Base-by-base conservation (phyloP, 2,329 filamentous ascomycete genomes). In the Aspergillus ochraceoroseus region DNA sequence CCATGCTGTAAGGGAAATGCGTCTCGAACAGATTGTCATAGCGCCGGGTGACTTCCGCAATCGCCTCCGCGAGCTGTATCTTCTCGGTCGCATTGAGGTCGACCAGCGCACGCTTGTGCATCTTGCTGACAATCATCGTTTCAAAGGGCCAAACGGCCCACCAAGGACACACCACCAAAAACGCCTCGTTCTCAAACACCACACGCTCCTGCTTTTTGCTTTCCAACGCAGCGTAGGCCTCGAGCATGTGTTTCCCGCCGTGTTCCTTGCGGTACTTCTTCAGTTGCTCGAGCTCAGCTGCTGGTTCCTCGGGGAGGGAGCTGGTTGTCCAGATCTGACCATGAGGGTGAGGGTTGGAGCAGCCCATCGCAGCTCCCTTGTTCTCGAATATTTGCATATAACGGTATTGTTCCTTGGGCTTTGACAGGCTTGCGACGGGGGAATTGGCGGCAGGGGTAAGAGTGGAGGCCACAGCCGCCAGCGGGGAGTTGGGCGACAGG, bases 341-440 rank as follows among this genome's bases (percentile, higher is more conserved):
- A 67, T 98, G 92, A 0, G 92, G 92, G 64, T 98, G 92, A 1
- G 92, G 92, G 64, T 98, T 98, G 1, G 90, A 96, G 72, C 92
- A 98, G 36, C 92, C 92, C 92, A 98, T 98, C 7, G 90, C 87
- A 1, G 85, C 81, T 36, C 92, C 92, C 69, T 98, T 98, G 73
- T 98, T 98, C 70, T 98, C 92, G 49, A 98, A 98, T 50, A 98
- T 96, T 63, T 98, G 92, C 89, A 98, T 95, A 69, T 94, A 96
- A 38, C 85, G 80, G 56, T 94, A 87, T 66, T 94, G 87, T 38
- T 85, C 77, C 36, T 75, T 79, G 3, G 87, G 83, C 18, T 69
- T 67, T 5, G 68, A 53, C 12, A 76, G 60, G 33, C 57, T 58
- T 14, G 68, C 62, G 8, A 70, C 65, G 7, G 70, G 64, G 14